Conservation (phyloP, 345 rosid genomes). For the Citrus reticulata region DNA sequence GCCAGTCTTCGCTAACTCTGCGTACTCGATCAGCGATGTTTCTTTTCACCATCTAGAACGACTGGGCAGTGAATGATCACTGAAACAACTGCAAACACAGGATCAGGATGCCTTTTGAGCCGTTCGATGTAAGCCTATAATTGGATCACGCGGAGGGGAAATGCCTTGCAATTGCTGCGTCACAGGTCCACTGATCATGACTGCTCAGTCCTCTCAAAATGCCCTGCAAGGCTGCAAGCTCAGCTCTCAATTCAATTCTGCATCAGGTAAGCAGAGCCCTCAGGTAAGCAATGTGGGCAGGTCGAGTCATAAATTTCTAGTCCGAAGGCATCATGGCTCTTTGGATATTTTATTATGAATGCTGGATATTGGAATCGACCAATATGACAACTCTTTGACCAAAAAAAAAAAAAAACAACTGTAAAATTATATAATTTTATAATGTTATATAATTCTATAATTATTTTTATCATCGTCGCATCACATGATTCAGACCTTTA, state of each 20-base stretch:
- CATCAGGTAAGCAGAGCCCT: neutral
- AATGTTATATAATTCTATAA: too few relatives aligned
- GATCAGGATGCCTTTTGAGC: neutral
- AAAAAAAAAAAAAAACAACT: too few relatives aligned
- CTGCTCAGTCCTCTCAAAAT: neutral
- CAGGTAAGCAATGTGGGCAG: neutral
- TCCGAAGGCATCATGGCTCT: neutral
- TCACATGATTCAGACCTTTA: too few relatives aligned
- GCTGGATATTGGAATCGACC: too few relatives aligned
- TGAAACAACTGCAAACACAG: neutral
- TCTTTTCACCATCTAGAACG: neutral
- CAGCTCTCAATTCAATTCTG: neutral
- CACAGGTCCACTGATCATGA: neutral
- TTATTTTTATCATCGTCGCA: too few relatives aligned
- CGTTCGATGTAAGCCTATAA: neutral
- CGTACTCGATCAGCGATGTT: neutral
- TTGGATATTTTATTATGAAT: too few relatives aligned
- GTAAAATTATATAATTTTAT: too few relatives aligned
- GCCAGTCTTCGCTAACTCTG: too few relatives aligned
- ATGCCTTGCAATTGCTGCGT: neutral
- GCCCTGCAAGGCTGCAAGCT: neutral
- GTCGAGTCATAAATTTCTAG: neutral
- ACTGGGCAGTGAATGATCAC: neutral
- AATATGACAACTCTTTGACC: too few relatives aligned
- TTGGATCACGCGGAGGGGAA: neutral